phyloP scores from a whole-genome alignment of 2,329 filamentous ascomycete genomes.

The Pseudogymnoascus sp. region DNA sequence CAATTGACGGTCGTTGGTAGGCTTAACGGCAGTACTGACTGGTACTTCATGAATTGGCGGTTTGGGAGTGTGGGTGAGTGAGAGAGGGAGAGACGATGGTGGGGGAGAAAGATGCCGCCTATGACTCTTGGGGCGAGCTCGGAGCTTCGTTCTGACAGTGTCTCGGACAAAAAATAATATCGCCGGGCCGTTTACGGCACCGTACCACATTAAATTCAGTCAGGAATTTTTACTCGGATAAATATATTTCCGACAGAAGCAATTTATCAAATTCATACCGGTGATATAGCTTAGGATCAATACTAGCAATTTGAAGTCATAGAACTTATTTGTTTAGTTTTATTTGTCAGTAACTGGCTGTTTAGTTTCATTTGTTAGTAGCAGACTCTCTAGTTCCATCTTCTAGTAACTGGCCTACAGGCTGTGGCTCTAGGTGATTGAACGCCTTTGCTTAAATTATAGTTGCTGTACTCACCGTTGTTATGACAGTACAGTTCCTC shows the following conservation, averaged over 20 bases:
- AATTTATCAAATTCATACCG: not conserved
- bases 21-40: slow-evolving; percentile 4
- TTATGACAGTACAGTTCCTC: not conserved
- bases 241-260: not conserved
- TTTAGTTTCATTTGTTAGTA: too few relatives aligned
- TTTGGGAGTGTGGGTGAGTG: not conserved
- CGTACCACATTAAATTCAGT: not conserved
- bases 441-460: too few relatives aligned
- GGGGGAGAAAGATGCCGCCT: slow-evolving; percentile 1
- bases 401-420: too few relatives aligned
- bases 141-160: not conserved
- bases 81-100: not conserved
- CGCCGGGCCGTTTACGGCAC: not conserved
- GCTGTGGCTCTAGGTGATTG: too few relatives aligned
- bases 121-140: slow-evolving; percentile 8
- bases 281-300: too few relatives aligned
- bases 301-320: too few relatives aligned
- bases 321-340: too few relatives aligned
- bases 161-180: not conserved
- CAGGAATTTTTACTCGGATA: not conserved
- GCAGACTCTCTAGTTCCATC: too few relatives aligned
- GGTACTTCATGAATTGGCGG: slow-evolving; percentile 5
- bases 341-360: too few relatives aligned
- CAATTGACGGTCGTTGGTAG: slow-evolving; percentile 7
- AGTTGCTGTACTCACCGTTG: not conserved